Conservation (phyloP, 768 basidiomycete species). For the Suillus spraguei region DNA sequence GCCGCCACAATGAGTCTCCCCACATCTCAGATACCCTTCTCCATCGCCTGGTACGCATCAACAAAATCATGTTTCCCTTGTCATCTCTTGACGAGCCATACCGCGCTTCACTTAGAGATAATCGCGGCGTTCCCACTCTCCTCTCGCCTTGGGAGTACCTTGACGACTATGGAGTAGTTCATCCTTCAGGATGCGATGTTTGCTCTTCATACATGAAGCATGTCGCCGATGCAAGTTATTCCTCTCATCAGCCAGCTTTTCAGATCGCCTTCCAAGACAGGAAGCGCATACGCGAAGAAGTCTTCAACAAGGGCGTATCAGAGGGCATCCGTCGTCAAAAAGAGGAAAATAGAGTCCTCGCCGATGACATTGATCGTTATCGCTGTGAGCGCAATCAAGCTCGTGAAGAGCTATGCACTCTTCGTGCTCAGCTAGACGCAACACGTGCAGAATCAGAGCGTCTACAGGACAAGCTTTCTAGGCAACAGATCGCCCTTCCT, state of each 20-base stretch:
- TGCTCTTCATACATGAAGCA: conserved; percentile 44
- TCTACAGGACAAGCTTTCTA: conserved; percentile 29
- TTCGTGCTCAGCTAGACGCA: conserved; percentile 37
- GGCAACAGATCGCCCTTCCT: conserved; percentile 3
- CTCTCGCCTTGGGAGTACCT: conserved; percentile 43
- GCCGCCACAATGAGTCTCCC: conserved; percentile 14
- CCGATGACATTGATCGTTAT: conserved; percentile 36
- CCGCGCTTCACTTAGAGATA: conserved; percentile 31
- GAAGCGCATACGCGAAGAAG: conserved; percentile 40
- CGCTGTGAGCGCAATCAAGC: conserved; percentile 39
- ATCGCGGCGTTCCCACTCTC: conserved; percentile 34
- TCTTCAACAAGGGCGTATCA: conserved; percentile 40
- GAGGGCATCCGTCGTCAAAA: conserved; percentile 45
- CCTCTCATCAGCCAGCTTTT: conserved; percentile 39
- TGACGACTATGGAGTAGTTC: conserved; percentile 42
- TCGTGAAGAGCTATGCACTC: conserved; percentile 32
- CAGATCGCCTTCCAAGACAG: conserved; percentile 43
- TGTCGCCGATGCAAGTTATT: conserved; percentile 41
- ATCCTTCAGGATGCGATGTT: conserved; percentile 40
- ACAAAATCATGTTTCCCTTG: conserved; percentile 32
- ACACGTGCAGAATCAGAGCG: conserved; percentile 35
- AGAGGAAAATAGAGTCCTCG: conserved; percentile 38
- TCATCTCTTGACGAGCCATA: conserved; percentile 35
- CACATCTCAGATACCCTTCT: conserved; percentile 23
- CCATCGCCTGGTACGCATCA: conserved; percentile 25